A percentile compares a stretch with the other conserved stretches of the same genome.
Conservation (phyloP, 768 basidiomycete species). For the Megacollybia marginata region DNA sequence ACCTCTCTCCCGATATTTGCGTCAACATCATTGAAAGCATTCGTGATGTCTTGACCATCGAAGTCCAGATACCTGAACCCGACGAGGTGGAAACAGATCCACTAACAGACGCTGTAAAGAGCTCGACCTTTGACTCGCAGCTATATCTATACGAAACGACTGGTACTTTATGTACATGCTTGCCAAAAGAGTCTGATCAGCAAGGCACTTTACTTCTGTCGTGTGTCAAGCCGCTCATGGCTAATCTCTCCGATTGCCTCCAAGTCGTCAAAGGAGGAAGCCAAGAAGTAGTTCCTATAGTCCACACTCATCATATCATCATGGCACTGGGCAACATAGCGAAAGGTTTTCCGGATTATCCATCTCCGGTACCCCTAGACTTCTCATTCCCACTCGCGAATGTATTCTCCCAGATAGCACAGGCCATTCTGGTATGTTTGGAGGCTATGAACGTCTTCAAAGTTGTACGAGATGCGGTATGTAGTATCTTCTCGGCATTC, state of each 20-base stretch:
- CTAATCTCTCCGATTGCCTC: slow-evolving; percentile 55
- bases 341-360: slow-evolving; percentile 94
- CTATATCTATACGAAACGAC: slow-evolving; percentile 91
- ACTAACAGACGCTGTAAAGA: slow-evolving; percentile 73
- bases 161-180: slow-evolving; percentile 77
- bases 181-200: slow-evolving; percentile 58
- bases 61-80: slow-evolving; percentile 67
- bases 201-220: slow-evolving; percentile 66
- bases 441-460: slow-evolving; percentile 85
- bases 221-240: slow-evolving; percentile 75
- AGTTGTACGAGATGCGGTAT: slow-evolving; percentile 86
- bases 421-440: slow-evolving; percentile 79
- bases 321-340: slow-evolving; percentile 93
- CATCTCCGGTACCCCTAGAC: slow-evolving; percentile 56
- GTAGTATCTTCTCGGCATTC: slow-evolving; percentile 11
- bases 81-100: slow-evolving; percentile 69
- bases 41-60: slow-evolving; percentile 71
- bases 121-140: slow-evolving; percentile 80
- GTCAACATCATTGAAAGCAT: slow-evolving; percentile 64
- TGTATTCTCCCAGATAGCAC: slow-evolving; percentile 79
- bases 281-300: slow-evolving; percentile 68
- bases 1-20: slow-evolving; percentile 69
- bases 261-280: slow-evolving; percentile 44
- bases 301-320: slow-evolving; percentile 87
- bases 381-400: slow-evolving; percentile 66